Evolutionary conservation across 2,329 filamentous ascomycete genomes (phyloP), one percentile per base, ranked within the genome.

Genomic region (Aspergillus thermomutatus): DNA sequence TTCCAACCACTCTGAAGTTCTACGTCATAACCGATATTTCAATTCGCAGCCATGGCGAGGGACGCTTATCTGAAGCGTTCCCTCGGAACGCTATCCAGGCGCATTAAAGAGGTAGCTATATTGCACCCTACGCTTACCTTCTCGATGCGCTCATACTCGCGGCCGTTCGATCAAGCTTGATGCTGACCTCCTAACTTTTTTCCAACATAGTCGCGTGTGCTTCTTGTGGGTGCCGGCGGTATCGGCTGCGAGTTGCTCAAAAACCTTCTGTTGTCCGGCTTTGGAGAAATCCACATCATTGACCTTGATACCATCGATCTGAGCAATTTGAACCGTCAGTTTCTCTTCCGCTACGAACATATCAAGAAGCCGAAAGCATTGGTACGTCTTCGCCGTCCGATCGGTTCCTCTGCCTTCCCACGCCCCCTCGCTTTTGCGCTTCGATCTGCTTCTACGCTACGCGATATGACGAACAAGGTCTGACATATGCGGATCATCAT

Each of bases 241-340:
- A 99, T 99, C 71, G 94, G 94, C 66, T 99, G 94, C 78, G 94
- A 99, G 78, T 83, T 99, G 7, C 85, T 99, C 62, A 99, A 99
- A 81, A 96, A 97, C 75, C 86, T 99, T 56, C 91, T 93, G 47
- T 87, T 96, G 50, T 89, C 87, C 46, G 92, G 93, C 64, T 99
- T 96, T 66, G 91, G 91, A 63, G 90, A 96, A 77, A 87, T 97
- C 51, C 90, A 96, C 74, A 88, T 97, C 48, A 91, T 99, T 65
- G 94, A 99, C 75, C 89, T 99, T 58, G 94, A 99, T 74, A 99
- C 94, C 1, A 97, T 99, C 77, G 94, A 99, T 72, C 83, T 99
- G 23, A 96, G 92, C 77, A 99, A 99, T 72, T 83, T 99, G 51
- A 99, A 99, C 68, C 90, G 94, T 54, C 94, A 99, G 74, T 99